Conservation (phyloP, 2,329 filamentous ascomycete species). For the Apiospora saccharicola region DNA sequence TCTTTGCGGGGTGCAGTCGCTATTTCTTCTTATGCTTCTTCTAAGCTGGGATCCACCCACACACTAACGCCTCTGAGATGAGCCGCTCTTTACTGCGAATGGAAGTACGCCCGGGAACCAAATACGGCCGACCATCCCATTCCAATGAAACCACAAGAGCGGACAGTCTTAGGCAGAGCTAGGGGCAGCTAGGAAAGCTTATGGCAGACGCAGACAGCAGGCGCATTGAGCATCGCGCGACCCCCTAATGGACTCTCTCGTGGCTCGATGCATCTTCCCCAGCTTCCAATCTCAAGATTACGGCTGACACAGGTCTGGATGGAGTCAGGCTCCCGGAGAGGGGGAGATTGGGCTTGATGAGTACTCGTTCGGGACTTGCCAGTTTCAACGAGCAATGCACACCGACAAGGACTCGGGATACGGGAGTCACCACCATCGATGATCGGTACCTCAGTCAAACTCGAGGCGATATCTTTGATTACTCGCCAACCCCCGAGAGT, state of each 20-base stretch:
- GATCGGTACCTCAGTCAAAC: neutral
- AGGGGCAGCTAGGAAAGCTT: constrained; percentile 13
- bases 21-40: neutral
- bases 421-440: neutral
- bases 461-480: neutral
- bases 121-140: constrained; percentile 4
- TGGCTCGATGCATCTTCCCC: constrained; percentile 16
- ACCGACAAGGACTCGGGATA: neutral
- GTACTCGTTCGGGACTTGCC: neutral
- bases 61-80: constrained; percentile 17
- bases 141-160: neutral
- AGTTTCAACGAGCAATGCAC: neutral
- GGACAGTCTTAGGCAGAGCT: neutral
- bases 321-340: neutral
- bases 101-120: constrained; percentile 4
- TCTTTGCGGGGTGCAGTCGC: constrained; percentile 12
- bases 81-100: constrained; percentile 18
- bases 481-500: constrained; percentile 18
- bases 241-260: neutral
- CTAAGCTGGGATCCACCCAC: neutral
- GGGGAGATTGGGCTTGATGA: constrained; percentile 16
- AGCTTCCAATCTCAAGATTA: neutral
- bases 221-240: constrained; percentile 11
- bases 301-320: constrained; percentile 1
- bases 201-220: constrained; percentile 1